Conservation (phyloP, 352 stramenopile genomes). For the Pythium folliculosum region DNA sequence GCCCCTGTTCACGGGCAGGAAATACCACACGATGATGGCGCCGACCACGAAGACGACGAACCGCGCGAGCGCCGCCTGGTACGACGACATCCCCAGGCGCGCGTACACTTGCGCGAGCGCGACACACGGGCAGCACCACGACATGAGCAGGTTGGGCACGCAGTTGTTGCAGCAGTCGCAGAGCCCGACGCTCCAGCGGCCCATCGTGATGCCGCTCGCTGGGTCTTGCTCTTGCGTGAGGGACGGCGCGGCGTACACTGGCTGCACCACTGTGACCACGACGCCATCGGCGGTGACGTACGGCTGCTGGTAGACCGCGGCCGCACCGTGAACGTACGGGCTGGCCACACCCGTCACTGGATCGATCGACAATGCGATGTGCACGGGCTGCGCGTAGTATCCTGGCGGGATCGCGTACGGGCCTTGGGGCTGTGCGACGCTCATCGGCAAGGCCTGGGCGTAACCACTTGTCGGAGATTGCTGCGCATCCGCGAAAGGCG, state of each 20-base stretch:
- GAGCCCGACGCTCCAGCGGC: constrained; percentile 15
- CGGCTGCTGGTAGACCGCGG: too few relatives aligned
- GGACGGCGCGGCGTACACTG: background rate
- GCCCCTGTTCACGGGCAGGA: background rate
- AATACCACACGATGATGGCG: constrained; percentile 26
- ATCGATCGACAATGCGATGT: too few relatives aligned
- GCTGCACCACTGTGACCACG: background rate
- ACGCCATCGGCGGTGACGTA: background rate
- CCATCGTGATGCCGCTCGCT: background rate
- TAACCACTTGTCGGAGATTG: too few relatives aligned
- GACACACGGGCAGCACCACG: constrained; percentile 33
- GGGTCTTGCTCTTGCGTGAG: background rate
- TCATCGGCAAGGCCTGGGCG: too few relatives aligned
- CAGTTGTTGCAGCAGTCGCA: constrained; percentile 35
- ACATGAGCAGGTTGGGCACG: constrained; percentile 34
- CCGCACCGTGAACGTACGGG: too few relatives aligned
- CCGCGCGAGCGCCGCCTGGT: background rate
- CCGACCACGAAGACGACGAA: constrained; percentile 6
- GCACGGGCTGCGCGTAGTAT: too few relatives aligned
- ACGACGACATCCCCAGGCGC: constrained; percentile 22
- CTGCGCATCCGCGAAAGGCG: too few relatives aligned
- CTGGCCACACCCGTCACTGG: too few relatives aligned
- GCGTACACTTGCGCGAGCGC: constrained; percentile 24
- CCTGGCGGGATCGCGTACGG: too few relatives aligned
- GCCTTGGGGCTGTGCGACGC: too few relatives aligned